Evolutionary conservation across 257 asterid species (phyloP), one percentile per base, ranked within the genome.

Genomic region (Penstemon eatonii): DNA sequence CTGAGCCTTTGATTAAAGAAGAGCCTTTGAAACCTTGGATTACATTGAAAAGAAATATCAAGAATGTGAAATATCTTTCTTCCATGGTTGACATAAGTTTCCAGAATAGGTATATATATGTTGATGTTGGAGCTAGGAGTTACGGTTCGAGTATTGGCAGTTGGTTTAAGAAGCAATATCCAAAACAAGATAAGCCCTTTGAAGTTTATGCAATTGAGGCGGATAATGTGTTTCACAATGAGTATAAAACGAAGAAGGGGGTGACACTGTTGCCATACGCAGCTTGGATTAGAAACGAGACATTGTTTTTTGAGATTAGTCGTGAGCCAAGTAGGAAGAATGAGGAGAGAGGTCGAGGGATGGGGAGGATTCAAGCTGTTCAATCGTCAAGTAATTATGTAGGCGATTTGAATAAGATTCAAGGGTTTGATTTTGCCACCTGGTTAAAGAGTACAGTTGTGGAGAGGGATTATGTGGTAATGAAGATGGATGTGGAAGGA

Each of bases 401-500:
- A 11, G 72, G 81, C 0, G 68, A 67, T 66, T 52, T 49, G 55
- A 70, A 80, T 67, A 75, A 73, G 81, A 84, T 88, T 67, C 68
- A 56, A 67, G 93, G 93, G 8, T 82, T 88, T 50, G 93, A 86
- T 78, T 86, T 86, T 6, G 86, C 83, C 0, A 6, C 37, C 60
- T 88, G 96, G 93, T 77, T 88, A 82, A 81, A 81, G 63, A 66
- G 72, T 15, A 63, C 55, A 3, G 86, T 62, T 40, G 63, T 69
- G n/a, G 75, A 78, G 44, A 55, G 40, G 41, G 93, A 86, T 60
- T 86, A 80, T 76, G 92, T 88, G 73, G 80, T 86, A 64, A 79
- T 88, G 86, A 88, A 88, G 80, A 81, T 88, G 96, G 89, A 88
- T 65, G 79, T 88, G 3, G 84, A 86, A 66, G 93, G 96, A 50